Base-by-base conservation (phyloP, 805 yeast genomes). In the Saturnispora besseyi region DNA sequence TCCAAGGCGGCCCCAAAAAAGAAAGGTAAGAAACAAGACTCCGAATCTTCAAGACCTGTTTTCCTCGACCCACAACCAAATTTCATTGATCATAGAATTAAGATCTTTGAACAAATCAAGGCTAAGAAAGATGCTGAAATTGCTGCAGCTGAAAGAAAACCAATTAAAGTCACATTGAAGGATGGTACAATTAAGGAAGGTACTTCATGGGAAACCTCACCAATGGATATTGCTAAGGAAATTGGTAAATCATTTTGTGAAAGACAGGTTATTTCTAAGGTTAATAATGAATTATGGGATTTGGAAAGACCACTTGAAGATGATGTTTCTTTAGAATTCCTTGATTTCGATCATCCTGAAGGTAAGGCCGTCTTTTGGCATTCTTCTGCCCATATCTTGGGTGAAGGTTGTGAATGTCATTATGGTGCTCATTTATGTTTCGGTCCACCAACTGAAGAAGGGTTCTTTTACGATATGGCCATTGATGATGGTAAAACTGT, bases 301-400 rank as follows among this genome's bases (percentile, higher is more conserved):
- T 75, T 93, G 62, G 90, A 84, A 56, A 84, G 99, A 71, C 97
- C 97, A 26, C 74, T 93, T 47, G 99, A 93, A 70, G 70, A 68
- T 11, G 84, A 78, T 53, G 74, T 78, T 52, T 66, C 71, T 26
- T 73, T 93, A 55, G 93, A 88, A 66, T 83, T 89, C 62, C 78
- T 88, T 64, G 97, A 90, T 65, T 93, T 93, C 62, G 95, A 88
- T 37, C 76, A 87, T 53, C 86, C 86, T n/a, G 97, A 90, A 63
- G 99, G 98, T 69, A 87, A 84, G 66, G 81, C 82, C 57, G 98
- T 91, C 33, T 93, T 93, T 72, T 93, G 99, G 99, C 99, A 93
- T 69, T 93, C 99, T 2, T 85, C 96, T 57, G 99, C 99, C 48
- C 99, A 93, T 71, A 91, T 93, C 49, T 74, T 93, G 60, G 99